Percentiles rank a stretch among this genome's conserved stretches.
Conservation (phyloP, 257 asterid species). For the Marsdenia floribunda region DNA sequence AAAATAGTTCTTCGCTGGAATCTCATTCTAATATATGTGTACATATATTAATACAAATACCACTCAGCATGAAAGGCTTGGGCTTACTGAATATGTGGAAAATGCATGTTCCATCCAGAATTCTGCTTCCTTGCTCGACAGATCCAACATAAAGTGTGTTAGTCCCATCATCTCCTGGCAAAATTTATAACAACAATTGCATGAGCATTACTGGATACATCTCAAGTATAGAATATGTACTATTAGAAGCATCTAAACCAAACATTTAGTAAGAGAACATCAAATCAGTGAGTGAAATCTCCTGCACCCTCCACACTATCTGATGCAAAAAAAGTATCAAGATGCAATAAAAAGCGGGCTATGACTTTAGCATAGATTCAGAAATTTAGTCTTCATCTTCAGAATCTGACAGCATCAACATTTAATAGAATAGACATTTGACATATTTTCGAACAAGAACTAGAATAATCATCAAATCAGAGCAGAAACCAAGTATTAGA, state of each 20-base stretch:
- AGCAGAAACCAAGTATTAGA: neutral
- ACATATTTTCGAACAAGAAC: neutral
- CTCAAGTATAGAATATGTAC: neutral
- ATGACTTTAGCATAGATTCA: neutral
- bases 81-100: conserved; percentile 65
- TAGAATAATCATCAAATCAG: neutral
- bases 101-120: conserved; percentile 97
- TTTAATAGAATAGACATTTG: neutral
- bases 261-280: neutral
- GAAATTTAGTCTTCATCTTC: neutral
- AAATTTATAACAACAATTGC: conserved; percentile 22
- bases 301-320: neutral
- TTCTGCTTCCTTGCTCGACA: conserved; percentile 87
- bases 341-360: neutral
- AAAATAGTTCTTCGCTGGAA: neutral
- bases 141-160: conserved; percentile 90
- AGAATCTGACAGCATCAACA: neutral
- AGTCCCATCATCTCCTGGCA: conserved; percentile 94
- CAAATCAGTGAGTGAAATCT: neutral
- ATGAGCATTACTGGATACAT: conserved; percentile 15
- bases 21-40: neutral
- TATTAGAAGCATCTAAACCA: neutral
- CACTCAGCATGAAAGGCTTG: conserved; percentile 16
- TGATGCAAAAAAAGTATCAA: neutral
- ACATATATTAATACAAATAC: neutral